Evolutionary conservation across 139 green algal genomes (phyloP), one percentile per base, ranked within the genome.

Genomic region (Tetradesmus lagerheimii): DNA sequence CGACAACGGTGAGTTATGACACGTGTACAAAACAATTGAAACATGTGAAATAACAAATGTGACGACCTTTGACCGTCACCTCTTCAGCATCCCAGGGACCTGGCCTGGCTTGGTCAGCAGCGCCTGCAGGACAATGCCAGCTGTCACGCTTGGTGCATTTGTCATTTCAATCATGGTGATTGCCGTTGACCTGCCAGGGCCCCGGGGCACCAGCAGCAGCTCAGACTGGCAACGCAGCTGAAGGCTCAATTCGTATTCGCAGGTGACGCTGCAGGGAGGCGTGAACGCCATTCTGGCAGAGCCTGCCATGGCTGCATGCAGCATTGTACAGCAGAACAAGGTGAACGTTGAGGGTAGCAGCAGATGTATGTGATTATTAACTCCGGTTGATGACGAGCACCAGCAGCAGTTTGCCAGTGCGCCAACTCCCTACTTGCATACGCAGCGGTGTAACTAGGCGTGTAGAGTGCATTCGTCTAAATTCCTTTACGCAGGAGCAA

Each of bases 141-240:
- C 75, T 81, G 35, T 81, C 9, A 81, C 66, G 2, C 6, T 23
- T 27, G 34, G 34, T 11, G 18, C 0, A 43, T 47, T 81, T n/a
- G 75, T 81, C 75, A 81, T 81, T 27, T 43, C 14, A 27, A 81
- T 81, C 75, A 81, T 81, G 75, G 9, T 81, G 18, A 81, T 81
- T 27, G 75, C 75, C 34, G 47, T 5, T 4, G 75, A 81, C 31
- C 66, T 81, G 75, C 75, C 75, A 43, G 75, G 75, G 34, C 75
- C 34, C 8, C 35, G 16, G 14, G 75, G 75, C 20, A 81, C 16
- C 31, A 41, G 34, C 75, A 81, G 31, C 75, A 81, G 75, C 75
- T 81, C 75, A 47, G 75, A 81, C 34, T 43, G 35, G 75, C 75
- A 81, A 14, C 14, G 3, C 16, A 41, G 75, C 9, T 11, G 6